Evolutionary conservation across 176 grass and related monocot species (phyloP), one percentile per base, ranked within the genome.

Genomic region (Phoenix roebelenii): DNA sequence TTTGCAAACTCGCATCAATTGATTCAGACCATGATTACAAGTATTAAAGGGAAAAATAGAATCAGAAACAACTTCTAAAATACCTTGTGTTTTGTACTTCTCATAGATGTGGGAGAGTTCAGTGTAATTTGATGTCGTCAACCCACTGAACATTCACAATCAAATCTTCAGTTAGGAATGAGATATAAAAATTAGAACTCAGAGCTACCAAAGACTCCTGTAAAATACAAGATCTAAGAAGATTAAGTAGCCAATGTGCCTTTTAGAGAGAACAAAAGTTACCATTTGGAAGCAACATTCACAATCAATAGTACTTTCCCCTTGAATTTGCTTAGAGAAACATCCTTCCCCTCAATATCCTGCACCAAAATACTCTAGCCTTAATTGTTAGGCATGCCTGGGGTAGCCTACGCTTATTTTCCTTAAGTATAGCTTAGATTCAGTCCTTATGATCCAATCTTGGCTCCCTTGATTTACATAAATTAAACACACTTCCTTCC

Each of bases 51-150:
- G 62, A 17, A 18, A 54, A 59, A 69, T 3, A 68, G 49, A 73
- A 60, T n/a, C 0, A 28, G 39, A 55, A 35, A 32, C 35, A 49
- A 22, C 32, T 35, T 10, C 32, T 35, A 35, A 48, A 35, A 58
- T 83, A 98, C 93, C 93, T 89, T 98, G 87, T 73, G 84, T 65
- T 53, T 98, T 98, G 81, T 98, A 98, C 79, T 98, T 98, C 68
- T 98, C 93, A 59, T 98, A 88, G 24, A 98, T 70, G 76, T 98
- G 93, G 58, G 93, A 98, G 30, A 98, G 64, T 32, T 98, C 93
- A 18, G 87, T 88, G 70, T 98, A 98, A 75, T 98, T 98, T 72
- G 87, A 68, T 72, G 87, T 77, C 69, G 93, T 92, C 77, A 98
- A 69, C 52, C 93, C 93, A 63, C 93, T 98, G 63, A 30, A 26